These are phyloP conservation scores for Quercus glauca DNA, from an alignment of 306 rosid species.

Conservation along the genomic window DNA sequence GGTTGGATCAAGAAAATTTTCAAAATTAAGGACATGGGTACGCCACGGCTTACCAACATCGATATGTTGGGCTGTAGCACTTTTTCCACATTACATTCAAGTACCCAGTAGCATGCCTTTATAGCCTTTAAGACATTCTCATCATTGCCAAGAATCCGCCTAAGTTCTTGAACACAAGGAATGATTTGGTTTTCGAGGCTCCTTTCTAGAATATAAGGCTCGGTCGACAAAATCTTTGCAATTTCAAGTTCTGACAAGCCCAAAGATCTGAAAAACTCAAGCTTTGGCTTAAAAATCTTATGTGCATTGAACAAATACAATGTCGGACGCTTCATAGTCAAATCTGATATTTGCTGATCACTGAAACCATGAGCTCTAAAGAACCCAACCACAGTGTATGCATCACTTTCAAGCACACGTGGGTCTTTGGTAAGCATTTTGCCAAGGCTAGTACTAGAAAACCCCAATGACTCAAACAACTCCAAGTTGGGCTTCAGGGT, in stretches of 20 bases:
- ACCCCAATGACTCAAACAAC: constrained; percentile 21
- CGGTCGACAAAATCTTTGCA: background rate
- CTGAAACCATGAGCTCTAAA: constrained; percentile 20
- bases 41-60: constrained; percentile 15
- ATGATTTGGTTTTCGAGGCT: constrained; percentile 16
- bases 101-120: background rate
- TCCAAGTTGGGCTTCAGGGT: constrained; percentile 21
- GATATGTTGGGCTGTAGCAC: background rate
- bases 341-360: constrained; percentile 8
- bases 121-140: background rate
- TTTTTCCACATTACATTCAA: background rate
- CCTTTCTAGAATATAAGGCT: constrained; percentile 12
- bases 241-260: constrained; percentile 14
- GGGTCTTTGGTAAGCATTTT: constrained; percentile 11
- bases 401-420: constrained; percentile 5
- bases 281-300: constrained; percentile 10
- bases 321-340: constrained; percentile 5
- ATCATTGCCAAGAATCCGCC: constrained; percentile 18
- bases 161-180: constrained; percentile 11
- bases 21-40: constrained; percentile 7
- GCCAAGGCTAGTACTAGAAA: constrained; percentile 2
- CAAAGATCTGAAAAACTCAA: constrained; percentile 26
- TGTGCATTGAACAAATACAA: background rate
- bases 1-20: background rate
- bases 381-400: background rate